Evolutionary conservation across 176 grass and related monocot genomes (phyloP), one percentile per base, ranked within the genome.

Genomic region (Alloteropsis semialata): DNA sequence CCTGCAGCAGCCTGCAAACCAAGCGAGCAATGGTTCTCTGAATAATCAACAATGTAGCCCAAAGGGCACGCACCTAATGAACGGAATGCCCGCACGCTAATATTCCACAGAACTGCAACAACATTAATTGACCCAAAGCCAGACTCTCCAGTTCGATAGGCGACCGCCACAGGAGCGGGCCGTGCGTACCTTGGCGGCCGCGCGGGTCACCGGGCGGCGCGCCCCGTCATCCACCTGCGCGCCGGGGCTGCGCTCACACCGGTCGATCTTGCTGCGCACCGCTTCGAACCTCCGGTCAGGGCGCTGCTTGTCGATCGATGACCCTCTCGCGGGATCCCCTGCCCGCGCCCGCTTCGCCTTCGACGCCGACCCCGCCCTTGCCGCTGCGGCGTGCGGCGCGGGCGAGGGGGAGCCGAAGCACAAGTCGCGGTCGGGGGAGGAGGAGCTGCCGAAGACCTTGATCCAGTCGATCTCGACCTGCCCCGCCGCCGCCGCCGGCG

Each of bases 1-100:
- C 21, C 75, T 13, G n/a, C 75, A 51, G 42, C 8, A 44, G 4
- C 69, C 87, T 89, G 21, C 32, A 74, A 32, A 75, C 9, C 37
- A 84, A 70, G 51, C 0, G 5, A 43, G 10, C 55, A 71, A 0
- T 27, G 0, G 5, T 14, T 43, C 5, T 36, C 10, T 24, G 21
- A 67, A 81, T 57, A 75, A 12, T 2, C 6, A 2, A 62, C 34
- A 57, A 18, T 59, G 74, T 21, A 28, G n/a, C n/a, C n/a, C n/a
- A n/a, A n/a, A n/a, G n/a, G n/a, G n/a, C n/a, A n/a, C n/a, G n/a
- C n/a, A n/a, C n/a, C n/a, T n/a, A n/a, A n/a, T n/a, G n/a, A n/a
- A n/a, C n/a, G n/a, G n/a, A n/a, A n/a, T n/a, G n/a, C n/a, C n/a
- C n/a, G n/a, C n/a, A n/a, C n/a, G n/a, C n/a, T n/a, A n/a, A n/a